Conservation (phyloP, 139 green algal species). For the Micractinium conductrix region DNA sequence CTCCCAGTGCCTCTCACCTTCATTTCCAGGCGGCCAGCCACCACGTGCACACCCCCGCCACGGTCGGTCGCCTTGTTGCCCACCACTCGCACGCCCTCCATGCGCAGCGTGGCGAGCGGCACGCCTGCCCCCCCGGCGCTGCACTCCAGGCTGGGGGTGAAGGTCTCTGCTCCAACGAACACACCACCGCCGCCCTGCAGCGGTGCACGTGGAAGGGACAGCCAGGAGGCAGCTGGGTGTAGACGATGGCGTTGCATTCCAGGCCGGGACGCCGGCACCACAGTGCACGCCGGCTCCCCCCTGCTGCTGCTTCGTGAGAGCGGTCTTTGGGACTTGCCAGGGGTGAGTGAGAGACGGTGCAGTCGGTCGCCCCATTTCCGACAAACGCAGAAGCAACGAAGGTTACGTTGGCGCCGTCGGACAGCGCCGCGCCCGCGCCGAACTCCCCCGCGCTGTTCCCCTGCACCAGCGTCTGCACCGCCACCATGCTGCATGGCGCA, state of each 20-base stretch:
- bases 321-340: neutral
- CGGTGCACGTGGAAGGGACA: too few species aligned
- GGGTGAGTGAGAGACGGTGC: neutral
- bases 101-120: neutral
- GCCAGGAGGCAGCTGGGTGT: neutral
- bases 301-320: too few species aligned
- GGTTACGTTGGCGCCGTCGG: neutral
- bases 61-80: constrained; percentile 11
- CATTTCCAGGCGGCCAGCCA: constrained; percentile 11
- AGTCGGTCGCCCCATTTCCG: constrained; percentile 8
- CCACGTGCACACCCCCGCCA: constrained; percentile 26
- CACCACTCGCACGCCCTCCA: neutral
- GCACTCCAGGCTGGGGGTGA: neutral
- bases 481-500: neutral
- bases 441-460: constrained; percentile 21
- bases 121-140: neutral
- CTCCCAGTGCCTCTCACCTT: too few species aligned
- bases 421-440: constrained; percentile 10
- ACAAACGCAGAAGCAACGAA: neutral
- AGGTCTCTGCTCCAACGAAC: neutral
- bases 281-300: neutral
- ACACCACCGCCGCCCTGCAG: constrained; percentile 25
- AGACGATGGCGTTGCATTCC: neutral
- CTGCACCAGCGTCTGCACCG: neutral
- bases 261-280: neutral